These are phyloP conservation scores for Coccomyxa sp. DNA, from an alignment of 139 green algal species.

Conservation along the genomic window DNA sequence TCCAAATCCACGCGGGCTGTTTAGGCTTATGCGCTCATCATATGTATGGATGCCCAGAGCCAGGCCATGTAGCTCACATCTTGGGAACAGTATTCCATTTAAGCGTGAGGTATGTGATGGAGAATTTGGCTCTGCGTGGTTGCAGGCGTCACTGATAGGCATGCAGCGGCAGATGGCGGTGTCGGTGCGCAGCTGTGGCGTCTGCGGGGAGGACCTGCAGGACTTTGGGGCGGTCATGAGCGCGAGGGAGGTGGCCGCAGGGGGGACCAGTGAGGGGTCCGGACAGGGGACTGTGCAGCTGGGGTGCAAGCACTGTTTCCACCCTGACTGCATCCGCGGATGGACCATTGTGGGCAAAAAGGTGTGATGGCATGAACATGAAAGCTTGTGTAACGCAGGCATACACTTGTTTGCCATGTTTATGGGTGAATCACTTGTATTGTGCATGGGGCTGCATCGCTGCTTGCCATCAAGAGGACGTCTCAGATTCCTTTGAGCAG, in stretches of 20 bases:
- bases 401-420: too few relatives aligned
- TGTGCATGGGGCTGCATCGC: too few relatives aligned
- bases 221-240: conserved; percentile 23
- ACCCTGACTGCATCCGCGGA: conserved; percentile 76
- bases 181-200: conserved; percentile 57
- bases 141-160: conserved; percentile 45
- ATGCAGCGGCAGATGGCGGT: conserved; percentile 31
- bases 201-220: conserved; percentile 70
- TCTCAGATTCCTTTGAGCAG: too few relatives aligned
- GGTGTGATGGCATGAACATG: not conserved
- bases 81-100: not conserved
- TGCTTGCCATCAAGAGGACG: too few relatives aligned
- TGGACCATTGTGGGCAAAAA: conserved; percentile 89
- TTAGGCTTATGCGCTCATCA: not conserved
- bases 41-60: conserved; percentile 1
- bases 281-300: conserved; percentile 46
- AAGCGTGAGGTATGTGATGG: not conserved
- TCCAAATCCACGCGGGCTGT: too few relatives aligned
- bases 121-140: not conserved
- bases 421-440: too few relatives aligned
- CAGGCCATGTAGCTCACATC: too few relatives aligned
- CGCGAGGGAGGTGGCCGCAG: not conserved
- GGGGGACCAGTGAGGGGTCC: not conserved
- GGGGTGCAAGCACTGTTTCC: conserved; percentile 88
- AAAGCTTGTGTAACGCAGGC: too few relatives aligned